Base-by-base conservation (phyloP, 2,329 filamentous ascomycete genomes). In the Metarhizium humberi region DNA sequence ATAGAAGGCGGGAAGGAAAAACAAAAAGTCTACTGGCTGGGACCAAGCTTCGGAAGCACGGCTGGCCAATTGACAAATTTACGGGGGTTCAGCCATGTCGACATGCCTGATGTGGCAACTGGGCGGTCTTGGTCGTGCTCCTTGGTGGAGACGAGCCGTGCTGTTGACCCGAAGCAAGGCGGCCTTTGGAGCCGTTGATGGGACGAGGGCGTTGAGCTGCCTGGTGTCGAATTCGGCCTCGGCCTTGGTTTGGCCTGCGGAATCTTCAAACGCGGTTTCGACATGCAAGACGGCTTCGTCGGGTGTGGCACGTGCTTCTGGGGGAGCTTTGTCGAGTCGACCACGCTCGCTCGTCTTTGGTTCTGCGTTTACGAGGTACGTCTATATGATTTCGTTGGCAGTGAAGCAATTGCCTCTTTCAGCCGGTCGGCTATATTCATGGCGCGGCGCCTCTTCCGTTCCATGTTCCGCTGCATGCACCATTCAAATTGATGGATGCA, bases 101-200 rank as follows among this genome's bases (percentile, higher is more conserved):
- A 55, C 55, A 52, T 59, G 53, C 59, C 60, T 60, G 58, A 56
- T 60, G 55, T 54, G 58, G 58, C 60, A 59, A 52, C 55, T 56
- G 53, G 56, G 50, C 51, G 58, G 53, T 34, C 29, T 30, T n/a
- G 30, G 51, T 34, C 42, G 53, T 43, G 51, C 50, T 45, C 25
- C 57, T n/a, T 50, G 47, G 53, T 56, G 55, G 57, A 55, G 52
- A 50, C 55, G 52, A n/a, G 36, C 52, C 29, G 42, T 30, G 54
- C 52, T 49, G 6, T 48, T 57, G 55, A 46, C 34, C 54, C 58
- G 55, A 59, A 45, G 55, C 53, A 53, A 56, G n/a, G 56, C 55
- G 48, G 11, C 42, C 11, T 56, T 51, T 49, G 42, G 18, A 3
- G 18, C 11, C 47, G 30, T 38, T 49, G 30, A 18, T 25, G 18